These are phyloP conservation scores for Bocquillonia castaneifolia DNA, from an alignment of 441 rosid genomes.

Conservation along the genomic window DNA sequence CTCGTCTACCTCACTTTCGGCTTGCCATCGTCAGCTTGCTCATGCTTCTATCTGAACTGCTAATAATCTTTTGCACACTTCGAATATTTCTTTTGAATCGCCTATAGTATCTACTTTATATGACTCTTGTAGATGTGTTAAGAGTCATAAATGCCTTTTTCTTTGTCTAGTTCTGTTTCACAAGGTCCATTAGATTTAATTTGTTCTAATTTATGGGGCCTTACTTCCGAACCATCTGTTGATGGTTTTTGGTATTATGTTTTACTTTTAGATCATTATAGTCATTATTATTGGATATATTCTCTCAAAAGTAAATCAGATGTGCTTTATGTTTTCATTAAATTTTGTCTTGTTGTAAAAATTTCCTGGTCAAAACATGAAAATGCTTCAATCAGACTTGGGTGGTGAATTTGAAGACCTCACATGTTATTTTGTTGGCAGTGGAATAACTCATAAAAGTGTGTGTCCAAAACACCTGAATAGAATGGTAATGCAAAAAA, in stretches of 20 bases:
- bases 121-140: not conserved
- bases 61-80: not conserved
- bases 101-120: not conserved
- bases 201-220: not conserved
- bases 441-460: not conserved
- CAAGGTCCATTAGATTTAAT: not conserved
- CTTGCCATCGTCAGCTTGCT: not conserved
- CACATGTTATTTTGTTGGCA: not conserved
- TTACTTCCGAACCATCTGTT: not conserved
- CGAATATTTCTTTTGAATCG: not conserved
- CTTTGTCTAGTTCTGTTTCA: not conserved
- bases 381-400: not conserved
- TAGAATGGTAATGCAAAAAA: not conserved
- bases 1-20: not conserved
- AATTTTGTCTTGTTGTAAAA: not conserved
- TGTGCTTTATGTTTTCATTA: not conserved
- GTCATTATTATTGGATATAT: not conserved
- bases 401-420: not conserved
- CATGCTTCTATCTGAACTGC: not conserved
- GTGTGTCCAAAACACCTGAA: not conserved
- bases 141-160: not conserved
- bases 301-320: not conserved
- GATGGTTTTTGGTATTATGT: not conserved
- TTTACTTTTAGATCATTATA: not conserved
- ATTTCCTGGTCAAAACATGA: not conserved